Base-by-base conservation (phyloP, 2,329 filamentous ascomycete species). In the Neurospora crassa region DNA sequence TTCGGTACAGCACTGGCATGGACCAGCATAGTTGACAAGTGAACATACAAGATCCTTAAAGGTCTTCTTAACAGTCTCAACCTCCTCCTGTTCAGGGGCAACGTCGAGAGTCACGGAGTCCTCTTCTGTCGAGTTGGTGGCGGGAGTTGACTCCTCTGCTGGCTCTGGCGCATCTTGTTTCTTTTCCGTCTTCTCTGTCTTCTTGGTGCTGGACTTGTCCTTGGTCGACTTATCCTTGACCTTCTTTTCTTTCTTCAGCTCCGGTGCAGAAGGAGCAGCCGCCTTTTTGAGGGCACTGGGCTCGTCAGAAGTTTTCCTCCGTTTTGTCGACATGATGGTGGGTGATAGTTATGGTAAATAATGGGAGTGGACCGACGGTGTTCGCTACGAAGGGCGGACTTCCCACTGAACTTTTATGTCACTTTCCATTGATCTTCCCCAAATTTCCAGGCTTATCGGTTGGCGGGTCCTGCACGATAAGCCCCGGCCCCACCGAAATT, bases 11-110 rank as follows among this genome's bases (percentile, higher is more conserved):
- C 10, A 59, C 3, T 47, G 3, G 18, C 16, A 24, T 47, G 20
- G 20, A 14, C 45, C 3, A 12, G 20, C 29, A 3, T 29, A 29
- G 14, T 34, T 34, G 14, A 63, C 4, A 67, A 20, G 24, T 12
- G 18, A 18, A 71, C 81, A 40, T 79, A 87, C 86, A 67, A 92
- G 79, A 42, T 92, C 90, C 70, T 87, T 88, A 77, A 93, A 93
- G 0, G 88, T 89, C 81, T 90, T 91, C n/a, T 74, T 72, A 40
- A 71, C 53, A n/a, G 72, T 18, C 5, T 74, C 70, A 12, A 63
- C 71, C 14, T 74, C 74, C 6, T 76, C 78, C 29, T 73, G 74
- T 41, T 70, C 76, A 7, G 76, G 75, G 8, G 71, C 68, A 41
- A 74, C 74, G 67, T 78, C 75, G 20, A 76, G 34, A 69, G 73